Base-by-base conservation (phyloP, 306 rosid species). In the Arachis hypogaea region DNA sequence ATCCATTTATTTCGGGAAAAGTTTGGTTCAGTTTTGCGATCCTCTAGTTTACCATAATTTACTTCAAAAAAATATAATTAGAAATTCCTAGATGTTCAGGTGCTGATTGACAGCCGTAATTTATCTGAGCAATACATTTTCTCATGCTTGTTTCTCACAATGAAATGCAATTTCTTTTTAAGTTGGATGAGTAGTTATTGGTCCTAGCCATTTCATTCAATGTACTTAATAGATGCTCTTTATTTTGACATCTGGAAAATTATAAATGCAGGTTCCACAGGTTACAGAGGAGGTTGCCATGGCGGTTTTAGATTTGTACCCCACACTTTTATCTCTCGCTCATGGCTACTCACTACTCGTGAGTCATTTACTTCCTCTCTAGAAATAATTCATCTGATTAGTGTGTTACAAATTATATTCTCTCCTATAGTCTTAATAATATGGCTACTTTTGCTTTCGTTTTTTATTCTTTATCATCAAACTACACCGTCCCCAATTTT, bases 201-300 rank as follows among this genome's bases (percentile, higher is more conserved):
- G 41, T n/a, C 11, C 51, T 18, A 57, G 1, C 7, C 55, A 6
- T 49, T 50, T 30, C 71, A 50, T 78, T 52, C 9, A 33, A 43
- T 41, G 44, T 45, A 43, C 49, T 60, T 63, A 33, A 50, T 51
- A 38, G 50, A 63, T 33, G 38, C 2, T 18, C 11, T 67, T 47
- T 11, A 70, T 29, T 77, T 47, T 14, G 9, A 59, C 58, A 60
- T 44, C 40, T 49, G 41, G 69, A 8, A 63, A 61, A n/a, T 12
- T 66, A 38, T 55, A 41, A 55, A 81, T 87, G 77, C 89, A 93
- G 98, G 96, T 89, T n/a, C 93, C 96, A 52, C 97, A 91, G 73
- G 95, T 94, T 61, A 94, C 98, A n/a, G 98, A 94, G 86, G 98
- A 89, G 77, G 79, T 88, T 84, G 98, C 98, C 66, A 68, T 91